These are phyloP conservation scores for Alnus glutinosa DNA, from an alignment of 306 rosid species.

Conservation along the genomic window DNA sequence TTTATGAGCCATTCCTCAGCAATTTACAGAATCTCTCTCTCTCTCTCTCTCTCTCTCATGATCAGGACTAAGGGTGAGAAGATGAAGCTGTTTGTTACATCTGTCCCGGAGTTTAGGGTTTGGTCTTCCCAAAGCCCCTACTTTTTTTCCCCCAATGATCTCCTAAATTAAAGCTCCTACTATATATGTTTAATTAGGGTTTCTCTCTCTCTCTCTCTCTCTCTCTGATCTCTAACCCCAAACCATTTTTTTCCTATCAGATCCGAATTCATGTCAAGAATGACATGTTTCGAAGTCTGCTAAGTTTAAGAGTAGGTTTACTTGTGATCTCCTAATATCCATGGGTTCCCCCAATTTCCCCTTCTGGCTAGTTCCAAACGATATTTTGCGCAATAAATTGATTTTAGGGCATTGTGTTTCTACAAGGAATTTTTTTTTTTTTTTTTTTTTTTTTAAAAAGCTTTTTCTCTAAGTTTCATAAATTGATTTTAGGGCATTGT, in stretches of 20 bases:
- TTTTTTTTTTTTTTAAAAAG: too few species aligned
- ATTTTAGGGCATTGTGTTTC: neutral
- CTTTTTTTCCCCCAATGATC: too few species aligned
- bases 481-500: too few species aligned
- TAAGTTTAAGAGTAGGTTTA: neutral
- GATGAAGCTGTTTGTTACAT: neutral
- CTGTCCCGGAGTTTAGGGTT: conserved; percentile 25
- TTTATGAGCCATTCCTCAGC: neutral
- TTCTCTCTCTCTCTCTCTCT: neutral
- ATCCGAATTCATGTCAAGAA: conserved; percentile 2
- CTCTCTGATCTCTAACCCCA: neutral
- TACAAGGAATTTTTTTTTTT: neutral
- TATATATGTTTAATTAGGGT: neutral
- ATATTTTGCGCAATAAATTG: neutral
- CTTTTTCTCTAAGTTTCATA: too few species aligned
- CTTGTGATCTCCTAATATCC: neutral
- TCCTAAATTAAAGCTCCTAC: conserved; percentile 1
- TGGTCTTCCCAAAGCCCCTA: neutral
- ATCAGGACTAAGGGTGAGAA: neutral
- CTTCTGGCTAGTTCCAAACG: neutral
- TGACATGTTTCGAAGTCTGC: neutral
- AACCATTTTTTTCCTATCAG: neutral
- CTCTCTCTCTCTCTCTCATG: conserved; percentile 7
- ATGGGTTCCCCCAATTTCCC: neutral
- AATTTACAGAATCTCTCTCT: neutral